Percentiles rank a stretch among this genome's conserved stretches.
phyloP scores from a whole-genome alignment of 345 rosid genomes.

The Limnanthes douglasii region DNA sequence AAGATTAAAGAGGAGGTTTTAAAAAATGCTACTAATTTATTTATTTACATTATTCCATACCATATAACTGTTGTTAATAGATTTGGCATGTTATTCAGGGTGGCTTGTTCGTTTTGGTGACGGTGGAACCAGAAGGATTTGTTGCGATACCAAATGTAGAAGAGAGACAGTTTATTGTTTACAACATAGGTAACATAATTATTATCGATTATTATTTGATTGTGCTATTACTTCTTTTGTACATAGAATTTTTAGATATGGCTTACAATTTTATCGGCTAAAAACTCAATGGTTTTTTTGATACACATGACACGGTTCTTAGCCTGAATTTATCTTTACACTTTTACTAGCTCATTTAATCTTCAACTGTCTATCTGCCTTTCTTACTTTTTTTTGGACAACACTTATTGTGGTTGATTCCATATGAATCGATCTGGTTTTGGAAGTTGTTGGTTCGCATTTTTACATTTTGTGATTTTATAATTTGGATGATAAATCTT shows the following conservation, averaged over 20 bases:
- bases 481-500: neutral
- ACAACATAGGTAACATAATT: conserved; percentile 50
- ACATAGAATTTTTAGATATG: neutral
- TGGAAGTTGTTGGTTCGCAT: too few relatives aligned
- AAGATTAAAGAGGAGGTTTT: conserved; percentile 26
- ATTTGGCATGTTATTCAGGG: conserved; percentile 21
- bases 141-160: conserved; percentile 44
- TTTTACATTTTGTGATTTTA: too few relatives aligned
- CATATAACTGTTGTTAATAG: neutral
- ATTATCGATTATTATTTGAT: neutral
- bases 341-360: neutral
- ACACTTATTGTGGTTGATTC: neutral
- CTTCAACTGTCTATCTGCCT: neutral
- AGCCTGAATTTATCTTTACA: neutral
- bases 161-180: conserved; percentile 41
- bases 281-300: neutral
- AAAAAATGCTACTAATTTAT: neutral
- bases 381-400: neutral
- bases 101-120: conserved; percentile 34
- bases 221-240: neutral
- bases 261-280: neutral
- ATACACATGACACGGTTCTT: neutral
- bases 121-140: conserved; percentile 73
- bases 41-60: neutral
- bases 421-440: neutral